Evolutionary conservation across 176 grass and related monocot species (phyloP), one percentile per base, ranked within the genome.

Genomic region (Metroxylon sagu): DNA sequence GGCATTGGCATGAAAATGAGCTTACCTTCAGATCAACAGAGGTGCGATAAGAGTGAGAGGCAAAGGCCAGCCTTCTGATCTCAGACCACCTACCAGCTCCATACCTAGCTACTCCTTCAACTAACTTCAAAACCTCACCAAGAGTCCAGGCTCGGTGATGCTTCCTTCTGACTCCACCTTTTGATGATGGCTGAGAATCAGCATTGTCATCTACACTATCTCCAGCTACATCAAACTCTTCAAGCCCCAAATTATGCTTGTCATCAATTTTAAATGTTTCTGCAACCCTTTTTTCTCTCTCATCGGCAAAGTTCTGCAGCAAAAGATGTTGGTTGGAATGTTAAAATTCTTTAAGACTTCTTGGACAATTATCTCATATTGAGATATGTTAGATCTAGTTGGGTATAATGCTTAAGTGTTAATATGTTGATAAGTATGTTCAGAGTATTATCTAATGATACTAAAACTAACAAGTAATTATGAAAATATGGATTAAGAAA

Each of bases 21-120:
- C 60, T 52, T 23, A 89, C 94, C 88, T 99, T 99, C 30, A 99
- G 94, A 88, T 99, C 94, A 52, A 99, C 94, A 21, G 94, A 93
- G 52, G 94, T 99, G 23, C 94, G 87, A 72, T 99, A 99, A 3
- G 94, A 99, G 72, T 89, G 89, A 3, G 84, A 92, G 56, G 88
- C 54, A 57, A 99, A 99, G 39, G 76, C 71, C 16, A 93, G 53
- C 61, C 89, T 77, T 73, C 85, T 79, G 60, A 99, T 99, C 82
- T 99, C 88, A 58, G 94, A 93, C 94, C 94, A 99, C 66, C 89
- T 99, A 29, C 94, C 94, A 75, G 82, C 71, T 50, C 94, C 94
- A 50, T 68, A 89, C 57, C 59, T 74, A n/a, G 94, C 81, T 25
- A 99, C 94, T 23, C 94, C 94, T 60, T 99, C 88, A 50, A 99